Conservation (phyloP, 1,139 yeast genomes). For the Kodamaea plutei region DNA sequence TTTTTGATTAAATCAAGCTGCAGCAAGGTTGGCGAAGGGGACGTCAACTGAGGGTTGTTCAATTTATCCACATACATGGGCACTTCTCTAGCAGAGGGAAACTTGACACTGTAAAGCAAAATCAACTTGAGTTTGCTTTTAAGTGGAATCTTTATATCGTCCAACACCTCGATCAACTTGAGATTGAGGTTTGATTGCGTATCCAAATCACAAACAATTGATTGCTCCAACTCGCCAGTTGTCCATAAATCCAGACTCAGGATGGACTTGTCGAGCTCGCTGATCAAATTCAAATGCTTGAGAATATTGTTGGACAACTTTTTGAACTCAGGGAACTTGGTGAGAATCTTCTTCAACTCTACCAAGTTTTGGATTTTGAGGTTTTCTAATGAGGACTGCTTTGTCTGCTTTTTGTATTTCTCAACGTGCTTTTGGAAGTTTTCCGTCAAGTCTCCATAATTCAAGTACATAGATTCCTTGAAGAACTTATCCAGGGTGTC, state of each 20-base stretch:
- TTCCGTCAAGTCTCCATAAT: slow-evolving; percentile 94
- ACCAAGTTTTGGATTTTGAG: slow-evolving; percentile 65
- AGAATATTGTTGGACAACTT: slow-evolving; percentile 86
- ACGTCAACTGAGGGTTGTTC: slow-evolving; percentile 24
- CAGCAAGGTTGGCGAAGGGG: slow-evolving; percentile 29
- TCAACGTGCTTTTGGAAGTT: slow-evolving; percentile 81
- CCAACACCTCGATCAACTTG: slow-evolving; percentile 25
- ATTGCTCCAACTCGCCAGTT: slow-evolving; percentile 86
- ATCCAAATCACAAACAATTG: slow-evolving; percentile 61
- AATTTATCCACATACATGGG: slow-evolving; percentile 24
- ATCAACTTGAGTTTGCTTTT: slow-evolving; percentile 47
- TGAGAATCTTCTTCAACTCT: slow-evolving; percentile 86
- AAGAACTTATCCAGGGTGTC: slow-evolving; percentile 67
- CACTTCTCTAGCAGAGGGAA: slow-evolving; percentile 29
- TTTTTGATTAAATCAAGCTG: slow-evolving; percentile 32
- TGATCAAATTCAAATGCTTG: slow-evolving; percentile 85
- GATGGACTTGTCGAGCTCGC: slow-evolving; percentile 76
- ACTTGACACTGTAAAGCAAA: slow-evolving; percentile 68
- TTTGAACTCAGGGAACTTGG: slow-evolving; percentile 89
- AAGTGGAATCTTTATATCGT: slow-evolving; percentile 23
- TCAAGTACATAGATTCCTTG: slow-evolving; percentile 74
- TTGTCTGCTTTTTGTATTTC: slow-evolving; percentile 76
- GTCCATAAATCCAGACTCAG: slow-evolving; percentile 66
- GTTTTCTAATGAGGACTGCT: slow-evolving; percentile 55
- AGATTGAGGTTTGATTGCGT: slow-evolving; percentile 26